A percentile compares a stretch with the other conserved stretches of the same genome.
Evolutionary conservation across 2,329 filamentous ascomycete species (phyloP).

Genomic region (Exophiala phaeomuriformis): DNA sequence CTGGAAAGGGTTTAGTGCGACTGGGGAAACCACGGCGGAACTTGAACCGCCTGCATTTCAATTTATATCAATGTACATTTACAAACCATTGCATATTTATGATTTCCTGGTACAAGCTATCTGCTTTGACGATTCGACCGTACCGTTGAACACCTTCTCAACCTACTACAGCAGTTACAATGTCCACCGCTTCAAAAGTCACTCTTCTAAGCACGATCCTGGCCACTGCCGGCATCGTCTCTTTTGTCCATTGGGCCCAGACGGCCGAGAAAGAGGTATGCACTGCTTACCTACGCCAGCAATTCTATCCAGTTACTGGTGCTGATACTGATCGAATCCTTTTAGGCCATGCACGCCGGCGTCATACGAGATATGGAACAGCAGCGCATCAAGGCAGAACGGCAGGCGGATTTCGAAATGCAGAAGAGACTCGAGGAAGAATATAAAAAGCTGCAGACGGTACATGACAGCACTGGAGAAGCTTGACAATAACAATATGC

Average conservation of each 20-base stretch:
- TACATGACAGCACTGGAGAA: conserved; percentile 36
- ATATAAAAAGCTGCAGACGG: conserved; percentile 80
- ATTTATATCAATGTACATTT: no score
- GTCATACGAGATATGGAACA: conserved; percentile 93
- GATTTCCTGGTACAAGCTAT: not conserved
- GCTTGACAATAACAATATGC: conserved; percentile 2
- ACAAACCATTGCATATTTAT: no score
- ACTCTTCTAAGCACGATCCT: conserved; percentile 72
- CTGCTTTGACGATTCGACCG: not conserved
- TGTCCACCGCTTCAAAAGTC: conserved; percentile 86
- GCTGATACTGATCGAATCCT: not conserved
- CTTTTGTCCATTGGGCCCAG: conserved; percentile 85
- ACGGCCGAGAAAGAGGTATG: conserved; percentile 72
- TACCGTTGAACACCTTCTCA: not conserved
- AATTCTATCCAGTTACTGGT: conserved; percentile 2
- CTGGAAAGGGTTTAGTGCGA: conserved; percentile 10
- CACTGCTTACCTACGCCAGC: conserved; percentile 12
- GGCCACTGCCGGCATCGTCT: conserved; percentile 67
- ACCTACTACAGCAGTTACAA: conserved; percentile 34
- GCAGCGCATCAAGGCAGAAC: conserved; percentile 80
- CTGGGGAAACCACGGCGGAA: conserved; percentile 1
- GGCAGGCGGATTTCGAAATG: conserved; percentile 90
- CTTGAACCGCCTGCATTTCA: no score
- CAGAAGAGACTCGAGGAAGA: conserved; percentile 78
- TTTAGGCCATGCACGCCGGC: conserved; percentile 82